Conservation (phyloP, 1,139 yeast genomes). For the Candida sp. region DNA sequence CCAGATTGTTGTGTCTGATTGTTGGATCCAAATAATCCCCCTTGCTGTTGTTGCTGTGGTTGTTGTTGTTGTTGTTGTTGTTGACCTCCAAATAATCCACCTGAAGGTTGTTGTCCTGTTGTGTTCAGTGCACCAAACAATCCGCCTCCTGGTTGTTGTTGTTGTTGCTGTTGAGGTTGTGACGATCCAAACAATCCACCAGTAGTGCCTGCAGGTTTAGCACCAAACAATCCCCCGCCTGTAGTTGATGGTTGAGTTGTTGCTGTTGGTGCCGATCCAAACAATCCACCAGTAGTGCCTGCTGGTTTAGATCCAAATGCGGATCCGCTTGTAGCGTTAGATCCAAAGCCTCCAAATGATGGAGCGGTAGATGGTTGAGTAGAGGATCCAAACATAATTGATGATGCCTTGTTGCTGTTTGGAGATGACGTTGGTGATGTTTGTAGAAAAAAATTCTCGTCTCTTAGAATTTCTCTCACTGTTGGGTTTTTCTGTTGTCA, state of each 20-base stretch:
- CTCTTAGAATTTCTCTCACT: background rate
- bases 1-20: constrained; percentile 9
- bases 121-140: constrained; percentile 15
- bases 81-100: constrained; percentile 14
- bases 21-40: constrained; percentile 23
- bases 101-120: constrained; percentile 4
- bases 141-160: constrained; percentile 17
- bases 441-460: constrained; percentile 3
- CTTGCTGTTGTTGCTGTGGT: constrained; percentile 18
- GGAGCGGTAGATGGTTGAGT: constrained; percentile 16
- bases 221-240: constrained; percentile 27
- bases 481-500: background rate
- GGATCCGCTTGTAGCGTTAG: constrained; percentile 9
- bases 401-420: background rate
- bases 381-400: constrained; percentile 21
- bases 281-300: constrained; percentile 16
- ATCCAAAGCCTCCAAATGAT: constrained; percentile 24
- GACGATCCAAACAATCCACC: constrained; percentile 21
- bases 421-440: constrained; percentile 1
- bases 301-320: constrained; percentile 25
- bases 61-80: constrained; percentile 16
- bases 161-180: background rate
- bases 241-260: constrained; percentile 10
- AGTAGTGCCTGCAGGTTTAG: background rate
- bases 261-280: constrained; percentile 14